A percentile compares a stretch with the other conserved stretches of the same genome.
Conservation (phyloP, 2,329 filamentous ascomycete species). For the Hypoxylon sp. region DNA sequence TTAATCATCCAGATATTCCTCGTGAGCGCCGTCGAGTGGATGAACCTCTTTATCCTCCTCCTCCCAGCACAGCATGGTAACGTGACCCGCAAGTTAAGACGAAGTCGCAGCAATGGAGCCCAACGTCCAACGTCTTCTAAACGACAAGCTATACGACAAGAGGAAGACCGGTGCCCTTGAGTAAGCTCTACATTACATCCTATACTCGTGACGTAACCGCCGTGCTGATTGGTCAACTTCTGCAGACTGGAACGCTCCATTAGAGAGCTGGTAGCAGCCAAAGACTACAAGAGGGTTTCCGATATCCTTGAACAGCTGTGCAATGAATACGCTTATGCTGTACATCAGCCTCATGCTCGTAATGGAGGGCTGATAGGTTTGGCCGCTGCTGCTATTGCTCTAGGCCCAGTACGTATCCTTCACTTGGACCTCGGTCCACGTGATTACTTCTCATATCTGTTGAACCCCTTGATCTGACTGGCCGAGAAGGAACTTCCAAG, state of each 20-base stretch:
- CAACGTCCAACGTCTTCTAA: slow-evolving; percentile 89
- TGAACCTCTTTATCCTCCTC: slow-evolving; percentile 5
- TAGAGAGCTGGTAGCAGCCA: slow-evolving; percentile 82
- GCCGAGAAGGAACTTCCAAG: slow-evolving; percentile 82
- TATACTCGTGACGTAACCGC: background rate
- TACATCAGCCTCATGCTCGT: slow-evolving; percentile 94
- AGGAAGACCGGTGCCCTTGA: slow-evolving; percentile 96
- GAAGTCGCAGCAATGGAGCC: slow-evolving; percentile 77
- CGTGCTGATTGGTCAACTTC: slow-evolving; percentile 24
- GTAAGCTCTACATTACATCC: slow-evolving; percentile 67
- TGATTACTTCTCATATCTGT: background rate
- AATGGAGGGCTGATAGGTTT: slow-evolving; percentile 97
- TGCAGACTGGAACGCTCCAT: slow-evolving; percentile 89
- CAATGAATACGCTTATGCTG: slow-evolving; percentile 97
- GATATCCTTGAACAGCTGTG: slow-evolving; percentile 96
- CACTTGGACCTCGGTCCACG: slow-evolving; percentile 15
- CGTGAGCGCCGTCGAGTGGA: background rate
- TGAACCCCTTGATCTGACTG: slow-evolving; percentile 40
- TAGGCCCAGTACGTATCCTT: slow-evolving; percentile 82
- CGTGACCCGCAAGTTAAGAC: slow-evolving; percentile 27
- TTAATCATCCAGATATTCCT: slow-evolving; percentile 8
- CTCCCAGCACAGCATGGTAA: slow-evolving; percentile 32
- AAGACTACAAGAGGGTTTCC: slow-evolving; percentile 85
- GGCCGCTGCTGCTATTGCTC: slow-evolving; percentile 93
- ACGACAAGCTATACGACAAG: slow-evolving; percentile 99